phyloP scores from a whole-genome alignment of 805 yeast genomes.

The Myxozyma nipponensis region DNA sequence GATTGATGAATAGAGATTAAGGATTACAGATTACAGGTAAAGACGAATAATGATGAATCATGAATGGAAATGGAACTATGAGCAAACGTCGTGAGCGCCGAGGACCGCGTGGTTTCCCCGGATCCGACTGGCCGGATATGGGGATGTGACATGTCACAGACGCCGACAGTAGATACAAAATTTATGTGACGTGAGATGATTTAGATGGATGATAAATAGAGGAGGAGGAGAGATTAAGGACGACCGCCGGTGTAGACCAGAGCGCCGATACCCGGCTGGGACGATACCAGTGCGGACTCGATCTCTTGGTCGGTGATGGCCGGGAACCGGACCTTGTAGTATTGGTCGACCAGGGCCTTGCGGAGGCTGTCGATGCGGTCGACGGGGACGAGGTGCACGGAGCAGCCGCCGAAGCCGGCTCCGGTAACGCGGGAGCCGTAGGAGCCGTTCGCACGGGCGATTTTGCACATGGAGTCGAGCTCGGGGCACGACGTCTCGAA shows the following conservation, averaged over 20 bases:
- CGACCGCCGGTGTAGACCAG: conserved; percentile 1
- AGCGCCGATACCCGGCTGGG: conserved; percentile 52
- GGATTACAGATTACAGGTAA: too few species aligned
- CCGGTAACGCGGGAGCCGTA: conserved; percentile 68
- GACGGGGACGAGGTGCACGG: conserved; percentile 53
- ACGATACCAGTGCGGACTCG: conserved; percentile 29
- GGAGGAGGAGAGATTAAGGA: neutral
- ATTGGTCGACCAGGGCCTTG: neutral
- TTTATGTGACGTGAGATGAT: too few species aligned
- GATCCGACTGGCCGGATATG: too few species aligned
- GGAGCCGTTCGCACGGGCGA: conserved; percentile 55
- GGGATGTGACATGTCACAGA: too few species aligned
- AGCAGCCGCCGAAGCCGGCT: conserved; percentile 73
- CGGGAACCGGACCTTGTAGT: conserved; percentile 8
- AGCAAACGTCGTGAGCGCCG: too few species aligned
- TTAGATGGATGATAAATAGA: too few species aligned
- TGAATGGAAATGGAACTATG: too few species aligned
- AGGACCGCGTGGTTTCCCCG: too few species aligned
- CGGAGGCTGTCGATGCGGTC: conserved; percentile 1
- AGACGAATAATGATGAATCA: too few species aligned
- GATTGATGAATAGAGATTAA: too few species aligned
- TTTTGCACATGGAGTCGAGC: conserved; percentile 49
- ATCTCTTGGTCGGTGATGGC: conserved; percentile 1
- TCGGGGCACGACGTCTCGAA: conserved; percentile 56
- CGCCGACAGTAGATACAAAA: too few species aligned